phyloP scores from a whole-genome alignment of 495 filamentous ascomycete species.

The Lasiosphaeria miniovina region DNA sequence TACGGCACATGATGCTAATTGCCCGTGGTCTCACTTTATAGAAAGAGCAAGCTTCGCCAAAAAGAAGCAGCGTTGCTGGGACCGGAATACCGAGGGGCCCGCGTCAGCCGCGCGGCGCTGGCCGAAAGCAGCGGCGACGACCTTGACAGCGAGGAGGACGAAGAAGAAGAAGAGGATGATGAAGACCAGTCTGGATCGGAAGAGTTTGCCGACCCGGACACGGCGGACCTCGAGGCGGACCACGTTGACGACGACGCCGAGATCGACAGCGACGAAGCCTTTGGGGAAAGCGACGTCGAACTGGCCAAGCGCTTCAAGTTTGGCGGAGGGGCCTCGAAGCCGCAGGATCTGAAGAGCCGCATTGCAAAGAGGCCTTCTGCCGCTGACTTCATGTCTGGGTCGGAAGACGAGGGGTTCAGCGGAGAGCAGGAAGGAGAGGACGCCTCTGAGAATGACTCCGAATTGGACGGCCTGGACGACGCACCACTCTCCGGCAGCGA shows the following conservation, averaged over 20 bases:
- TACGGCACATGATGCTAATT: not conserved
- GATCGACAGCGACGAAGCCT: conserved; percentile 61
- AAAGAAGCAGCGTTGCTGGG: conserved; percentile 63
- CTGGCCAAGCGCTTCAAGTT: conserved; percentile 54
- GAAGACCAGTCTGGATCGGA: conserved; percentile 33
- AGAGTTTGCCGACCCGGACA: conserved; percentile 47
- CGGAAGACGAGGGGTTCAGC: conserved; percentile 34
- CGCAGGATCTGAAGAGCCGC: conserved; percentile 19
- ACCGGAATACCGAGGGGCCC: conserved; percentile 76
- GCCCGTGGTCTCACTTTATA: conserved; percentile 28
- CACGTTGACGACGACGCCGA: conserved; percentile 52
- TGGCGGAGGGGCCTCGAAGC: conserved; percentile 43
- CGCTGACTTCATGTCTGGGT: conserved; percentile 50
- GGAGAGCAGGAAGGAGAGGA: conserved; percentile 26
- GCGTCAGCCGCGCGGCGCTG: conserved; percentile 70
- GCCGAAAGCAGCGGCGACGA: conserved; percentile 45
- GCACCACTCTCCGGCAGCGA: not conserved
- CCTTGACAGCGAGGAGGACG: conserved; percentile 40
- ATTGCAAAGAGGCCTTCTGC: conserved; percentile 41
- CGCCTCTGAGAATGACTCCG: conserved; percentile 22
- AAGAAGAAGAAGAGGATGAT: conserved; percentile 26
- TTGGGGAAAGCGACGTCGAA: conserved; percentile 60
- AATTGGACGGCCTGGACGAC: not conserved
- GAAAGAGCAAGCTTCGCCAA: conserved; percentile 83
- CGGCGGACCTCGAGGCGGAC: conserved; percentile 45